A percentile compares a stretch with the other conserved stretches of the same genome.
Evolutionary conservation across 1,284 basidiomycete genomes (phyloP).

Genomic region (Heliocybe sulcata): DNA sequence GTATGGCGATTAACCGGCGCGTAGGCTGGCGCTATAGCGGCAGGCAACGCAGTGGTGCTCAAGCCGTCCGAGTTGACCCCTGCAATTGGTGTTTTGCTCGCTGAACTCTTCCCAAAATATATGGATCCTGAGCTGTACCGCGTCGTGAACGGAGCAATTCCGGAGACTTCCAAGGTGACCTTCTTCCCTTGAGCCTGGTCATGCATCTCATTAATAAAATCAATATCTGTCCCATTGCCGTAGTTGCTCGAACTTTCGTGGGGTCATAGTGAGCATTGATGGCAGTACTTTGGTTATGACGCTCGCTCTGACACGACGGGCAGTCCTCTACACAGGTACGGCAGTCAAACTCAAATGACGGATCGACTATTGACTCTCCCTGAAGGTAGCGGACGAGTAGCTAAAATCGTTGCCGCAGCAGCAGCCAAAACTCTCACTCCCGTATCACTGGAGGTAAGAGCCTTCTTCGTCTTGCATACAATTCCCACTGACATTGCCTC

Average conservation of each 20-base stretch:
- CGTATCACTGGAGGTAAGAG: slow-evolving; percentile 66
- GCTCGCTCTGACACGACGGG: background rate
- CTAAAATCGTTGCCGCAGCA: slow-evolving; percentile 71
- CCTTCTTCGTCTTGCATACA: background rate
- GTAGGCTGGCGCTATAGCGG: slow-evolving; percentile 72
- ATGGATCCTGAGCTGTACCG: slow-evolving; percentile 68
- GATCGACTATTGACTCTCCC: background rate
- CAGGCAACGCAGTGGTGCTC: slow-evolving; percentile 68
- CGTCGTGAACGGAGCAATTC: slow-evolving; percentile 72
- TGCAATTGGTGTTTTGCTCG: slow-evolving; percentile 57
- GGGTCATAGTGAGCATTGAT: slow-evolving; percentile 66
- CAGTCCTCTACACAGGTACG: slow-evolving; percentile 55
- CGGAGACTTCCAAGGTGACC: slow-evolving; percentile 64
- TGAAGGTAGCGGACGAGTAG: slow-evolving; percentile 67
- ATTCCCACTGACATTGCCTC: background rate
- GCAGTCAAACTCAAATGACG: background rate
- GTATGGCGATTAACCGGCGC: slow-evolving; percentile 7
- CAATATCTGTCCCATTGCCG: background rate
- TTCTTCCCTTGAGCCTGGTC: too few relatives aligned
- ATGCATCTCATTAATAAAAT: background rate
- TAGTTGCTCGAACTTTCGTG: slow-evolving; percentile 75
- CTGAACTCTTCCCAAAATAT: slow-evolving; percentile 76
- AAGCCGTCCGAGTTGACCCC: slow-evolving; percentile 83
- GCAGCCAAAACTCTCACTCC: slow-evolving; percentile 87
- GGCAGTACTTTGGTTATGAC: slow-evolving; percentile 2